Conservation (phyloP, 2,329 filamentous ascomycete genomes). For the Sporothrix sp. region DNA sequence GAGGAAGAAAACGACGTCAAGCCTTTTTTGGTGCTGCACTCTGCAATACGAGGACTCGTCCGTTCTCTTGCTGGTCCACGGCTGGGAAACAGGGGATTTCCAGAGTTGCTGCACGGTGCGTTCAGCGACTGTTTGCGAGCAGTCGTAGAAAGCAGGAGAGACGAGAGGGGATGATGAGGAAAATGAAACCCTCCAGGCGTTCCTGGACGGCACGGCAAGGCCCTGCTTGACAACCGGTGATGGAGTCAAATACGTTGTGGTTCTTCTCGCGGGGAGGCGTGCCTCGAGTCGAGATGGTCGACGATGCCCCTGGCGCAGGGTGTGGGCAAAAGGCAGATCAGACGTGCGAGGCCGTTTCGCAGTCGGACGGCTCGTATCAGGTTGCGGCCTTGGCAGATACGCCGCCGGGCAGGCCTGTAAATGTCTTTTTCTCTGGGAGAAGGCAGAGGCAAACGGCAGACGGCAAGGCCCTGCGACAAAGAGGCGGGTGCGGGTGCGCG, state of each 20-base stretch:
- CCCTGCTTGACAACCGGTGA: too few species aligned
- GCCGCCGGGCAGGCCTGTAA: neutral
- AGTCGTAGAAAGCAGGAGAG: neutral
- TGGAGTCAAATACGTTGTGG: neutral
- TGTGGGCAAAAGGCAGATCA: constrained; percentile 20
- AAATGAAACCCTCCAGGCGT: constrained; percentile 30
- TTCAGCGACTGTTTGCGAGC: neutral
- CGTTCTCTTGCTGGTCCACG: too few species aligned
- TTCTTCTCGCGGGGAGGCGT: neutral
- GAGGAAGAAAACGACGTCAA: neutral
- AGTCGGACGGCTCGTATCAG: constrained; percentile 30
- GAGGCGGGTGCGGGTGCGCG: constrained; percentile 25
- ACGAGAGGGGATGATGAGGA: constrained; percentile 26
- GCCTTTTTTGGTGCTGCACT: neutral
- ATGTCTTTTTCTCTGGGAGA: too few species aligned
- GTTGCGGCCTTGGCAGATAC: constrained; percentile 14
- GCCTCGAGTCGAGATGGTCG: neutral
- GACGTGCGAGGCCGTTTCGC: constrained; percentile 40
- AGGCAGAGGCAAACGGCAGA: constrained; percentile 10
- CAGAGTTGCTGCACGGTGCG: too few species aligned
- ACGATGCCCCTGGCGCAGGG: neutral
- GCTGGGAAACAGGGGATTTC: neutral
- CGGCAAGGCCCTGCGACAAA: constrained; percentile 22
- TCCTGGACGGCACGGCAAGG: too few species aligned
- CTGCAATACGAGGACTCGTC: too few species aligned